phyloP scores from a whole-genome alignment of 163 green algal genomes.

The Scenedesmus sp. region DNA sequence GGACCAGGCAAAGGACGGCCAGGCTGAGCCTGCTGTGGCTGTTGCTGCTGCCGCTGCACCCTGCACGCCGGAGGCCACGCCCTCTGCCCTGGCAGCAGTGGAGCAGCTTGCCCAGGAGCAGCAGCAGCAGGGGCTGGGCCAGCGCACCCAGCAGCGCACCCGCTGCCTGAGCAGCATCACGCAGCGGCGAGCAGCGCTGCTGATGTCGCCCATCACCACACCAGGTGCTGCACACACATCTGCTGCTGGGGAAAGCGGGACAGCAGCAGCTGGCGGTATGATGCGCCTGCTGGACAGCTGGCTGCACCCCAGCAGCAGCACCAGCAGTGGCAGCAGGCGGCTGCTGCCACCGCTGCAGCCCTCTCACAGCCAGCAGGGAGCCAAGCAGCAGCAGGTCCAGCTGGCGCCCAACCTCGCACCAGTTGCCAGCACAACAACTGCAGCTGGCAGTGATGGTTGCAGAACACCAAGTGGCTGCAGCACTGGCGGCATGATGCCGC shows the following conservation, averaged over 20 bases:
- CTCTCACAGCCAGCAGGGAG: background rate
- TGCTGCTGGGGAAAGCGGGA: background rate
- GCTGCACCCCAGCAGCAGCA: conserved; percentile 2
- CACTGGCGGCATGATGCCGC: background rate
- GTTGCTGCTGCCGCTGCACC: background rate
- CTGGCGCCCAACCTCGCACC: no score
- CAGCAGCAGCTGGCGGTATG: background rate
- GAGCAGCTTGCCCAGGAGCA: background rate
- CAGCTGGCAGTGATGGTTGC: background rate
- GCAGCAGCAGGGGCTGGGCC: background rate
- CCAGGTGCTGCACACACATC: background rate
- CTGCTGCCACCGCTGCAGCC: background rate
- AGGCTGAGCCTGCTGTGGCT: background rate
- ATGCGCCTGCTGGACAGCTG: background rate
- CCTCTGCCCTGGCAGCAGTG: background rate
- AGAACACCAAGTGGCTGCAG: background rate
- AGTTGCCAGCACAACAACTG: background rate
- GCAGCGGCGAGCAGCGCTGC: conserved; percentile 5
- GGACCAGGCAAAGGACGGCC: background rate
- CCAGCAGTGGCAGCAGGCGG: background rate
- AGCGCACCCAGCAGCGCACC: background rate
- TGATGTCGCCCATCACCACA: background rate
- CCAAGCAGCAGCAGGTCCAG: background rate
- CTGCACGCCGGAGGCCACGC: background rate
- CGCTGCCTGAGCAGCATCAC: background rate